These are phyloP conservation scores for Fusarium xyrophilum DNA, from an alignment of 2,329 filamentous ascomycete genomes.

Conservation along the genomic window DNA sequence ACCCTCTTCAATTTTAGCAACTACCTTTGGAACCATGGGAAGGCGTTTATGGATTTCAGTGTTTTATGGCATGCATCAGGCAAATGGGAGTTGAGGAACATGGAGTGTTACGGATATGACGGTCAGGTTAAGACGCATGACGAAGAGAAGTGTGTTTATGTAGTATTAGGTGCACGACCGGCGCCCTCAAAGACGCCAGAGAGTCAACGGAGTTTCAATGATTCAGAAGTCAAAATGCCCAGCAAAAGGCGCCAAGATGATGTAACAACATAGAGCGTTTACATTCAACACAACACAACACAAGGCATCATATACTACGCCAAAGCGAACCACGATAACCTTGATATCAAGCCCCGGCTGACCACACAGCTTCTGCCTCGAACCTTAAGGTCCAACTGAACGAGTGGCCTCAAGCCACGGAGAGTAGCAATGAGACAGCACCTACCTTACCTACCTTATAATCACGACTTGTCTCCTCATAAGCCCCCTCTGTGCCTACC, in stretches of 20 bases:
- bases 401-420: too few relatives aligned
- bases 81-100: not conserved
- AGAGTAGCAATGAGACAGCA: too few relatives aligned
- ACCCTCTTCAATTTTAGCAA: constrained; percentile 8
- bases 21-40: constrained; percentile 11
- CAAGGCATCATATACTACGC: not conserved
- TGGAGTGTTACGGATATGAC: constrained; percentile 5
- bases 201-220: not conserved
- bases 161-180: constrained; percentile 6
- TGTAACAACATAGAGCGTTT: not conserved
- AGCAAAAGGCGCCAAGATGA: not conserved
- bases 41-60: constrained; percentile 19
- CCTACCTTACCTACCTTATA: too few relatives aligned
- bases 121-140: constrained; percentile 5
- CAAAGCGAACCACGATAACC: not conserved
- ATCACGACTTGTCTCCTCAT: too few relatives aligned
- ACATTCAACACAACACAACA: not conserved
- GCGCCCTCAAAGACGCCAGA: not conserved
- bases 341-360: too few relatives aligned
- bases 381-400: too few relatives aligned
- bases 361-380: too few relatives aligned
- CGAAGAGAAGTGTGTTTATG: constrained; percentile 17
- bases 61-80: constrained; percentile 8
- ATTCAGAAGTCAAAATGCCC: not conserved
- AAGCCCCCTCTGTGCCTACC: too few relatives aligned